A percentile compares a stretch with the other conserved stretches of the same genome.
These are phyloP conservation scores for Plantago ovata DNA, from an alignment of 257 asterid genomes.

Conservation along the genomic window DNA sequence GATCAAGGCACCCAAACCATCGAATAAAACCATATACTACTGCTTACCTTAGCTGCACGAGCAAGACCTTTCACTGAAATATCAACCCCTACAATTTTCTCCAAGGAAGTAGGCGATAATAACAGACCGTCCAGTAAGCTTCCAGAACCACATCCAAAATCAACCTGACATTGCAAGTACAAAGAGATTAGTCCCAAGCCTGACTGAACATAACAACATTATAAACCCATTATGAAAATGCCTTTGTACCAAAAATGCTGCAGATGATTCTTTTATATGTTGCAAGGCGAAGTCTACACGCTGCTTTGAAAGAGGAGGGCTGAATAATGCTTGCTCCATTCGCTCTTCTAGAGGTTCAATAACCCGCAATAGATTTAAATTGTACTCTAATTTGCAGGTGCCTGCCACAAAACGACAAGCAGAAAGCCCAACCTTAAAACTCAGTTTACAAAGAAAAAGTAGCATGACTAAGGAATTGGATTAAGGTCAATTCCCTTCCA, in stretches of 20 bases:
- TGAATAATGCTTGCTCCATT: slow-evolving; percentile 89
- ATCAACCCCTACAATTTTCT: slow-evolving; percentile 84
- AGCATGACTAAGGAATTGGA: too few relatives aligned
- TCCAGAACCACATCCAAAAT: slow-evolving; percentile 98
- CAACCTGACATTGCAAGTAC: slow-evolving; percentile 53
- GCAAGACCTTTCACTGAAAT: slow-evolving; percentile 68
- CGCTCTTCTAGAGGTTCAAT: slow-evolving; percentile 90
- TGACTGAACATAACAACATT: slow-evolving; percentile 1
- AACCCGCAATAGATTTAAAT: slow-evolving; percentile 55
- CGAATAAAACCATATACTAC: background rate
- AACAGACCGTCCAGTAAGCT: slow-evolving; percentile 73
- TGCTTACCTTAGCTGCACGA: slow-evolving; percentile 86
- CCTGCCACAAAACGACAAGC: slow-evolving; percentile 30
- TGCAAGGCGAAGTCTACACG: slow-evolving; percentile 85
- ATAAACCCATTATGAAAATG: slow-evolving; percentile 15
- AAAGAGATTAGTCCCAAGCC: slow-evolving; percentile 23
- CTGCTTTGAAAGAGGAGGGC: slow-evolving; percentile 85
- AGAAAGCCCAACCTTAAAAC: background rate
- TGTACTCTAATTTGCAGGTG: slow-evolving; percentile 62
- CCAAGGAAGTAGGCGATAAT: slow-evolving; percentile 59
- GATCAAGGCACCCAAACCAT: background rate
- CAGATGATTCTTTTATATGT: slow-evolving; percentile 67
- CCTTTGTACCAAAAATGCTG: slow-evolving; percentile 60
- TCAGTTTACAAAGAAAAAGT: background rate
- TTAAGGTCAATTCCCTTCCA: too few relatives aligned